Conservation (phyloP, 75 land plant genomes). For the Sequoiadendron giganteum region DNA sequence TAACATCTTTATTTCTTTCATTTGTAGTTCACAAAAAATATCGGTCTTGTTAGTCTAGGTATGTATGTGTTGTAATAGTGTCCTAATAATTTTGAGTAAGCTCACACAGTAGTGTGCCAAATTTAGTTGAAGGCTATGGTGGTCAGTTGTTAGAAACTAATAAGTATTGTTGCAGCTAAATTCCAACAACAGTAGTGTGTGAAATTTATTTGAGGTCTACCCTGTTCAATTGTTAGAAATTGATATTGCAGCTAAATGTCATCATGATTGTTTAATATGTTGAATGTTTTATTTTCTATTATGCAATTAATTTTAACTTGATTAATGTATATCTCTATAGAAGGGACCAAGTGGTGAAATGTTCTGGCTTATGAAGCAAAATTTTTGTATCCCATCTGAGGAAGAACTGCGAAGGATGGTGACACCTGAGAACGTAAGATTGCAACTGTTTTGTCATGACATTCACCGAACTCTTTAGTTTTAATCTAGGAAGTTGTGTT, state of each 20-base stretch:
- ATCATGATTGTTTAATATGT: not conserved
- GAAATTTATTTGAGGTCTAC: not conserved
- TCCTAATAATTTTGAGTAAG: not conserved
- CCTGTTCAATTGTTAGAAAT: not conserved
- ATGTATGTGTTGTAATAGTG: not conserved
- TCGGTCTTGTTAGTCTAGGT: not conserved
- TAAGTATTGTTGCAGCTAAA: too few relatives aligned
- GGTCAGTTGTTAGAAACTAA: too few relatives aligned
- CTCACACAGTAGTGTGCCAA: not conserved
- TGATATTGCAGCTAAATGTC: not conserved
- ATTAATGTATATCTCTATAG: slow-evolving; percentile 13
- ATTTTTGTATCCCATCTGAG: slow-evolving; percentile 82
- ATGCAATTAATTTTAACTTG: not conserved
- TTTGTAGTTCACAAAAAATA: not conserved
- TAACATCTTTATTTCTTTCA: not conserved
- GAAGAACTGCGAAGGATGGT: slow-evolving; percentile 86
- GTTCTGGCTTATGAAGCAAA: slow-evolving; percentile 70
- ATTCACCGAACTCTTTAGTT: too few relatives aligned
- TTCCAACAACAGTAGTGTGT: too few relatives aligned
- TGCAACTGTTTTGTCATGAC: not conserved
- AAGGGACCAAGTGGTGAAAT: slow-evolving; percentile 54
- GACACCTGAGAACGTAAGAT: slow-evolving; percentile 90
- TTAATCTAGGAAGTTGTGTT: too few relatives aligned
- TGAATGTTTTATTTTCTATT: not conserved
- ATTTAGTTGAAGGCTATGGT: too few relatives aligned